A percentile compares a stretch with the other conserved stretches of the same genome.
Conservation (phyloP, 2,329 filamentous ascomycete species). For the Fusarium sp. region DNA sequence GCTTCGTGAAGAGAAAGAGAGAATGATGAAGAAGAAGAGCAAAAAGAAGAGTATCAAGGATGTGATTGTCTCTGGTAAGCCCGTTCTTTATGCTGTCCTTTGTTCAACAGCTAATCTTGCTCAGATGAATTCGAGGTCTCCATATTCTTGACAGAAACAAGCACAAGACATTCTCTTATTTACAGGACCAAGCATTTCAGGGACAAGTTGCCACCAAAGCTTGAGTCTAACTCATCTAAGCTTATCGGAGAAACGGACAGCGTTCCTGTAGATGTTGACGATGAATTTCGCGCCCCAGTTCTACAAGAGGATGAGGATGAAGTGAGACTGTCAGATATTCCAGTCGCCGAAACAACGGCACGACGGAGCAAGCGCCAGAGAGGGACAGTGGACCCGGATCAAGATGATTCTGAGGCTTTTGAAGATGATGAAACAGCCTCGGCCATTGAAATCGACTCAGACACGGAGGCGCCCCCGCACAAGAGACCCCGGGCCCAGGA, state of each 20-base stretch:
- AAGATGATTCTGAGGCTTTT: constrained; percentile 48
- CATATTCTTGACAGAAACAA: constrained; percentile 90
- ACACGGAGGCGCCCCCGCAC: constrained; percentile 56
- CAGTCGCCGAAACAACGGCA: constrained; percentile 38
- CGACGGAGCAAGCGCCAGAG: constrained; percentile 50
- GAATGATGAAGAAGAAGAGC: constrained; percentile 66
- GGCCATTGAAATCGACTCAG: constrained; percentile 55
- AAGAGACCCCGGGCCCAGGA: constrained; percentile 58
- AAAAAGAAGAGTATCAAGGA: constrained; percentile 89
- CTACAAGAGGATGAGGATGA: constrained; percentile 61
- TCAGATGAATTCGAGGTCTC: constrained; percentile 95
- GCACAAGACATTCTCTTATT: constrained; percentile 85
- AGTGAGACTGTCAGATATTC: constrained; percentile 52
- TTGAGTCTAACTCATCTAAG: constrained; percentile 72
- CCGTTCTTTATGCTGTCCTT: not conserved
- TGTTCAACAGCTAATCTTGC: constrained; percentile 30
- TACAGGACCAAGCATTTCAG: constrained; percentile 85
- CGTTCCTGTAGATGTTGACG: constrained; percentile 65
- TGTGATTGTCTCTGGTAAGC: constrained; percentile 79
- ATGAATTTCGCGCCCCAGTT: constrained; percentile 51
- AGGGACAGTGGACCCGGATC: constrained; percentile 44
- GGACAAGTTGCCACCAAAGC: constrained; percentile 64
- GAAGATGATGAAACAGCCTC: constrained; percentile 53
- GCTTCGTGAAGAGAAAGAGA: constrained; percentile 83
- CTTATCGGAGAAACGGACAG: constrained; percentile 69